Percentiles rank a stretch among this genome's conserved stretches.
phyloP scores from a whole-genome alignment of 441 rosid species.

The Kokia cookei region DNA sequence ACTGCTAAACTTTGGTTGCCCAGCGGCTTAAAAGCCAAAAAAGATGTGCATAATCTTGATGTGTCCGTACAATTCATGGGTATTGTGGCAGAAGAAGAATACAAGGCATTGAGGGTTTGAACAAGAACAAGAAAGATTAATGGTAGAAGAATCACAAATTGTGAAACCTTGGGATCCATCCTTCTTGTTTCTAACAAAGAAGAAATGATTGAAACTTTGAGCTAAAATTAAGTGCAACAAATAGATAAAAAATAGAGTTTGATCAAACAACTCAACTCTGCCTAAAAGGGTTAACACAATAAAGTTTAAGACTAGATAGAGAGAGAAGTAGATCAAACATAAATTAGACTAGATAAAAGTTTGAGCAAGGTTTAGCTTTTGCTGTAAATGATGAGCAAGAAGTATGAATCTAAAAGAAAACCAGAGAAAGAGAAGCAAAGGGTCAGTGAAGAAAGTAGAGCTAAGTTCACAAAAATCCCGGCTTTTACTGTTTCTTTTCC shows the following conservation, averaged over 20 bases:
- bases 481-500: neutral
- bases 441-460: neutral
- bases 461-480: neutral
- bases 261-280: constrained; percentile 6
- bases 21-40: constrained; percentile 70
- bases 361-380: neutral
- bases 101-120: constrained; percentile 9
- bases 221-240: neutral
- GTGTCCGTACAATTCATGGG: constrained; percentile 90
- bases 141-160: constrained; percentile 17
- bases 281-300: neutral
- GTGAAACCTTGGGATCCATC: constrained; percentile 29
- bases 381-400: neutral
- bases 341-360: neutral
- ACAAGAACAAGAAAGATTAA: constrained; percentile 17
- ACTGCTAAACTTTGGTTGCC: constrained; percentile 50
- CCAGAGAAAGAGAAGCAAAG: neutral
- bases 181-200: neutral
- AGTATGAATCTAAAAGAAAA: neutral
- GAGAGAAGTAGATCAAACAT: neutral
- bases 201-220: neutral
- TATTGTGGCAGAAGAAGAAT: constrained; percentile 33
- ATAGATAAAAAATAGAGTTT: neutral
- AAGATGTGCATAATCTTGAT: constrained; percentile 76
- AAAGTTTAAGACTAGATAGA: neutral